Conservation (phyloP, 2,329 filamentous ascomycete genomes). For the Penicillium verrucosum region DNA sequence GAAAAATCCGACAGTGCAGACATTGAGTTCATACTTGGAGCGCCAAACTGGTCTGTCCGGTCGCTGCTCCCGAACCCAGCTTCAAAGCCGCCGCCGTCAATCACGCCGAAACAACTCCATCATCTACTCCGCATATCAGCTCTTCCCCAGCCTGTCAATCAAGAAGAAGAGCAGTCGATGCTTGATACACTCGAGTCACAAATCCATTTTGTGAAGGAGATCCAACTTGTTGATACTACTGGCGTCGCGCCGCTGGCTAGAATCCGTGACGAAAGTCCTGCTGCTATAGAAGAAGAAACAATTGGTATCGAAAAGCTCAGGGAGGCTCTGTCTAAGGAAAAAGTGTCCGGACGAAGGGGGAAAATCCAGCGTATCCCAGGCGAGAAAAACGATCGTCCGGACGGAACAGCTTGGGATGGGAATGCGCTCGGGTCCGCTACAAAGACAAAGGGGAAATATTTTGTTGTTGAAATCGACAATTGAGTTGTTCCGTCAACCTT, state of each 20-base stretch:
- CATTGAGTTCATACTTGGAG: conserved; percentile 55
- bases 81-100: conserved; percentile 32
- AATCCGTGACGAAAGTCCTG: conserved; percentile 67
- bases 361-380: conserved; percentile 46
- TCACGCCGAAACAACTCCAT: conserved; percentile 67
- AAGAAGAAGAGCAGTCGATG: conserved; percentile 66
- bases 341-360: conserved; percentile 40
- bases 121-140: conserved; percentile 89
- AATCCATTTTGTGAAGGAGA: conserved; percentile 82
- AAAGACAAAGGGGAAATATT: conserved; percentile 67
- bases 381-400: conserved; percentile 33
- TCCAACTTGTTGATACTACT: conserved; percentile 74
- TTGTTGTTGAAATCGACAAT: conserved; percentile 62
- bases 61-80: conserved; percentile 62
- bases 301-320: conserved; percentile 39
- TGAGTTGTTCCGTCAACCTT: background rate
- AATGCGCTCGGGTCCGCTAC: conserved; percentile 66
- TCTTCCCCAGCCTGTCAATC: conserved; percentile 66
- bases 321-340: conserved; percentile 40
- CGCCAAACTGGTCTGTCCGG: conserved; percentile 79
- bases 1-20: conserved; percentile 19
- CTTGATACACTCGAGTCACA: conserved; percentile 74
- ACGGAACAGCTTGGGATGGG: conserved; percentile 61
- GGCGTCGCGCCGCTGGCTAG: conserved; percentile 70
- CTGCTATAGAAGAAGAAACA: conserved; percentile 38